A percentile compares a stretch with the other conserved stretches of the same genome.
Conservation (phyloP, 2,329 filamentous ascomycete genomes). For the Cladobotryum protrusum region DNA sequence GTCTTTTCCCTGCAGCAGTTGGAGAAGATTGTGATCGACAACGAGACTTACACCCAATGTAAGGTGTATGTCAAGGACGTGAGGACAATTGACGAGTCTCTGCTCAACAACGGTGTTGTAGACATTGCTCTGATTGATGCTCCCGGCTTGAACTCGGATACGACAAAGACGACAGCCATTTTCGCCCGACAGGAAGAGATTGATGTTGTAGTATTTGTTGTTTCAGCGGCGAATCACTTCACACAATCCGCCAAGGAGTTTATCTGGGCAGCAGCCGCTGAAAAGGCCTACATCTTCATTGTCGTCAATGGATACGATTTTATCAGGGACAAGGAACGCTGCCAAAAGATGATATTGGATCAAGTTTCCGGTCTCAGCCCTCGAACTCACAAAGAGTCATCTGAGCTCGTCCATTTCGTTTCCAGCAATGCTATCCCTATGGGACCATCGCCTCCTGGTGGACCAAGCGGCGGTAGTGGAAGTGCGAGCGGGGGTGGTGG, state of each 20-base stretch:
- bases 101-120: slow-evolving; percentile 95
- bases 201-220: slow-evolving; percentile 96
- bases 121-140: slow-evolving; percentile 97
- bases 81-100: slow-evolving; percentile 80
- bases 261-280: slow-evolving; percentile 87
- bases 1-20: slow-evolving; percentile 73
- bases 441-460: slow-evolving; percentile 50
- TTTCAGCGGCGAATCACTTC: slow-evolving; percentile 96
- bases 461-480: slow-evolving; percentile 46
- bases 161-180: slow-evolving; percentile 92
- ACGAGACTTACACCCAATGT: slow-evolving; percentile 84
- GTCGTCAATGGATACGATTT: slow-evolving; percentile 97
- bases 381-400: slow-evolving; percentile 83
- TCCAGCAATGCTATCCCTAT: slow-evolving; percentile 93
- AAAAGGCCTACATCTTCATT: slow-evolving; percentile 98
- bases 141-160: slow-evolving; percentile 91
- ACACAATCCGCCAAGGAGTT: slow-evolving; percentile 97
- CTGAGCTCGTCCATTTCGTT: slow-evolving; percentile 93
- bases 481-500: slow-evolving; percentile 48
- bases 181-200: slow-evolving; percentile 98
- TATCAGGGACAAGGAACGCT: slow-evolving; percentile 85
- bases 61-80: slow-evolving; percentile 95
- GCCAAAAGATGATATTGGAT: slow-evolving; percentile 87
- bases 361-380: slow-evolving; percentile 86
- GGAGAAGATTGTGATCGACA: slow-evolving; percentile 85